A percentile compares a stretch with the other conserved stretches of the same genome.
These are phyloP conservation scores for Aphelidium insulamus DNA, from an alignment of 371 early-diverging fungal genomes.

Conservation along the genomic window DNA sequence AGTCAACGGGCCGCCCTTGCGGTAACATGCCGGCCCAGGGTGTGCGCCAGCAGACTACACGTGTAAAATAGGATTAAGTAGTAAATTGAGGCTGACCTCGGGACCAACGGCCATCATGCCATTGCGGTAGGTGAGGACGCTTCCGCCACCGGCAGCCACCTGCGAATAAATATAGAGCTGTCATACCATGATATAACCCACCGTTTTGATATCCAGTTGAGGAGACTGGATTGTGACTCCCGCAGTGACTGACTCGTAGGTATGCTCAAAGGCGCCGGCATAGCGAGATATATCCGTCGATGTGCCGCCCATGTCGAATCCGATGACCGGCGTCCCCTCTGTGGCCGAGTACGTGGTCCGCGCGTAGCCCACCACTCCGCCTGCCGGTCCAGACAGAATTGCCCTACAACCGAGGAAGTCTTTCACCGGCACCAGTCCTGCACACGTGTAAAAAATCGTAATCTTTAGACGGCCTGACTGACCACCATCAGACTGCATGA, in stretches of 20 bases:
- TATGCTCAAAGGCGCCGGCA: slow-evolving; percentile 72
- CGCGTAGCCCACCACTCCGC: slow-evolving; percentile 83
- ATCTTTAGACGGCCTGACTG: too few species aligned
- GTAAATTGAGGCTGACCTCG: slow-evolving; percentile 20
- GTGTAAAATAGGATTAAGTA: slow-evolving; percentile 4
- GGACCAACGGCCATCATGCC: slow-evolving; percentile 87
- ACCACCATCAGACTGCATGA: slow-evolving; percentile 94
- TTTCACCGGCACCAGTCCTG: slow-evolving; percentile 55
- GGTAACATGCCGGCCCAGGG: slow-evolving; percentile 86
- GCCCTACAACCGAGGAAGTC: slow-evolving; percentile 69
- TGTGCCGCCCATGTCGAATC: slow-evolving; percentile 93
- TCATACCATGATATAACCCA: slow-evolving; percentile 2
- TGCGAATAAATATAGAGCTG: slow-evolving; percentile 1
- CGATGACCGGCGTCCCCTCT: slow-evolving; percentile 48
- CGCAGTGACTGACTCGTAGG: slow-evolving; percentile 80
- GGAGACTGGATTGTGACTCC: slow-evolving; percentile 88
- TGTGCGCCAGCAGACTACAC: slow-evolving; percentile 69
- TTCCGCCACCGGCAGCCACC: slow-evolving; percentile 88
- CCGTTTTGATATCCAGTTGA: slow-evolving; percentile 85
- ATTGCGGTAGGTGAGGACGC: slow-evolving; percentile 72
- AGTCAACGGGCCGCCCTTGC: slow-evolving; percentile 78
- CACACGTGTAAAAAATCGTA: too few species aligned
- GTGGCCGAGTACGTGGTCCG: slow-evolving; percentile 40
- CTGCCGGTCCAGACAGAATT: slow-evolving; percentile 86
- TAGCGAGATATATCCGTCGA: slow-evolving; percentile 87